Base-by-base conservation (phyloP, 2,329 filamentous ascomycete species). In the Neonectria magnoliae region DNA sequence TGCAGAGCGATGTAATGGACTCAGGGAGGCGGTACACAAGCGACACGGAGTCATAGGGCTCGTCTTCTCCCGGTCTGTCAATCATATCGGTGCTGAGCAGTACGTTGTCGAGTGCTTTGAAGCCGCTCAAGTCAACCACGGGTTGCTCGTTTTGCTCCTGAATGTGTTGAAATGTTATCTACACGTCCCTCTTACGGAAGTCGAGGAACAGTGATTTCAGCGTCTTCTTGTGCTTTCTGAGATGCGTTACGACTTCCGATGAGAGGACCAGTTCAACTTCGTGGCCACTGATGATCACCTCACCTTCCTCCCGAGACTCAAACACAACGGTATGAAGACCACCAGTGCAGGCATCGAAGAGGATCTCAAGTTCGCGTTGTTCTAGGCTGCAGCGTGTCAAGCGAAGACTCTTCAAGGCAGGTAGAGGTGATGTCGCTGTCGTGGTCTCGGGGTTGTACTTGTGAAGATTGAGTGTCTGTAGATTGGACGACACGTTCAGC, bases 191-290 rank as follows among this genome's bases (percentile, higher is more conserved):
- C 6, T 2, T n/a, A 16, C 59, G 65, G 10, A 64, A 25, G 41
- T 70, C 67, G 10, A 69, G 57, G 38, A 62, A 45, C 25, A 71
- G 41, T n/a, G 52, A 62, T 31, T 54, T 47, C 16, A 71, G 52
- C 18, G 29, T 67, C 38, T 2, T 16, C 9, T 10, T 33, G 4
- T 69, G 42, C 16, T 20, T 53, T 27, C 55, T 31, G 16, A 70
- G 68, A 13, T 29, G 41, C 31, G 22, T 14, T 3, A 67, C 20
- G 8, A 41, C 56, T 18, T 67, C 42, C 18, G 36, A 50, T 52
- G 63, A 57, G 31, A 57, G 58, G 20, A 67, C 53, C 22, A 42
- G 5, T 8, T 29, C 5, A 29, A 29, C 9, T 7, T 29, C 29
- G 8, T 29, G 6, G 29, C 29, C 29, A 9, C 29, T 33, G 31